Conservation (phyloP, 1,284 basidiomycete species). For the Hymenochaete sp. region DNA sequence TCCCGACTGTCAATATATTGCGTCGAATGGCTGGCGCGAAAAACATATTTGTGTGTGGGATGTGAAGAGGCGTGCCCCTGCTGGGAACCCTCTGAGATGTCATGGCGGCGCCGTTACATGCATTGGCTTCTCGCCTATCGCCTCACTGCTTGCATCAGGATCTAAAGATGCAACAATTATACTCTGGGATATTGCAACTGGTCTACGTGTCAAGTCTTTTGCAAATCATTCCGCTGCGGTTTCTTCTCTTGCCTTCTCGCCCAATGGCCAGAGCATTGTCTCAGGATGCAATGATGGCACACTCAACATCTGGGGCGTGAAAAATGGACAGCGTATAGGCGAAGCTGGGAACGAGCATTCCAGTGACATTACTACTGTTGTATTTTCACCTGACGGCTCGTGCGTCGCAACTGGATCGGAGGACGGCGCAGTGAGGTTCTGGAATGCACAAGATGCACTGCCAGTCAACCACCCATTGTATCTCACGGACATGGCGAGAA, state of each 20-base stretch:
- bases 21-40: too few species aligned
- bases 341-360: background rate
- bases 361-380: background rate
- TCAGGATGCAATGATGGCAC: conserved; percentile 18
- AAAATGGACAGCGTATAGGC: background rate
- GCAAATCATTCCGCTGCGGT: background rate
- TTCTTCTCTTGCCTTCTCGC: background rate
- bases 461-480: too few species aligned
- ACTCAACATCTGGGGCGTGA: background rate
- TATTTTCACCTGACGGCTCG: background rate
- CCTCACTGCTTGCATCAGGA: conserved; percentile 7
- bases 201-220: too few species aligned
- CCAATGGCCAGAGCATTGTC: conserved; percentile 16
- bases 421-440: conserved; percentile 34
- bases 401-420: background rate
- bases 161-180: conserved; percentile 8
- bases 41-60: background rate
- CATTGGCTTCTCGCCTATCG: conserved; percentile 2
- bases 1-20: too few species aligned
- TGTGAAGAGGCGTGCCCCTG: background rate
- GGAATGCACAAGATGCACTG: too few species aligned
- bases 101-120: background rate
- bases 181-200: conserved; percentile 12
- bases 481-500: too few species aligned
- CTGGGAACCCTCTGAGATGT: background rate